Evolutionary conservation across 805 yeast species (phyloP).

Genomic region (Aciculoconidium aculeatum): DNA sequence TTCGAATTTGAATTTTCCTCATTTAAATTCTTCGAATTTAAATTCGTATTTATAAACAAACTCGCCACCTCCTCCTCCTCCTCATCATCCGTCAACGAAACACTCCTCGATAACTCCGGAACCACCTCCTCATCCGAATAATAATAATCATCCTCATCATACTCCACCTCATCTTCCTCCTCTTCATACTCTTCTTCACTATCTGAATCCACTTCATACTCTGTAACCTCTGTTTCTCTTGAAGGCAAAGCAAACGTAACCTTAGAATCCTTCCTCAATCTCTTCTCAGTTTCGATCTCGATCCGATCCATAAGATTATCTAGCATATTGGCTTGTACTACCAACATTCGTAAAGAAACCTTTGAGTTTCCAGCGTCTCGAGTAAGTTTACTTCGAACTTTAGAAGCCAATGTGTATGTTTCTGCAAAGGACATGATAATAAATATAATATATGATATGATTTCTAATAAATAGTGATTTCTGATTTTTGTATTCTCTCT

Average conservation of each 20-base stretch:
- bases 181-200: constrained; percentile 21
- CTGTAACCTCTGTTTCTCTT: constrained; percentile 27
- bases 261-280: constrained; percentile 10
- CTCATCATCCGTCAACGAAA: constrained; percentile 1
- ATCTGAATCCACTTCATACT: constrained; percentile 33
- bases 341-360: constrained; percentile 51
- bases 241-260: constrained; percentile 10
- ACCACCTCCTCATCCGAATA: constrained; percentile 12
- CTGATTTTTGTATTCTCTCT: too few relatives aligned
- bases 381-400: constrained; percentile 59
- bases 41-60: too few relatives aligned
- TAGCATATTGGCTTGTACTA: constrained; percentile 66
- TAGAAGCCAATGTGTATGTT: constrained; percentile 56
- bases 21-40: too few relatives aligned
- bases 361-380: constrained; percentile 55
- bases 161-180: constrained; percentile 14
- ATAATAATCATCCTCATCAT: constrained; percentile 17
- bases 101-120: background rate
- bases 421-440: constrained; percentile 36
- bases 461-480: too few relatives aligned
- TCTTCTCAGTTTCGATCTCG: constrained; percentile 23
- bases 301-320: constrained; percentile 57
- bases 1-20: too few relatives aligned
- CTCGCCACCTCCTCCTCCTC: constrained; percentile 3
- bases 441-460: background rate